phyloP scores from a whole-genome alignment of 2,329 filamentous ascomycete genomes.

The Aspergillus chevalieri region DNA sequence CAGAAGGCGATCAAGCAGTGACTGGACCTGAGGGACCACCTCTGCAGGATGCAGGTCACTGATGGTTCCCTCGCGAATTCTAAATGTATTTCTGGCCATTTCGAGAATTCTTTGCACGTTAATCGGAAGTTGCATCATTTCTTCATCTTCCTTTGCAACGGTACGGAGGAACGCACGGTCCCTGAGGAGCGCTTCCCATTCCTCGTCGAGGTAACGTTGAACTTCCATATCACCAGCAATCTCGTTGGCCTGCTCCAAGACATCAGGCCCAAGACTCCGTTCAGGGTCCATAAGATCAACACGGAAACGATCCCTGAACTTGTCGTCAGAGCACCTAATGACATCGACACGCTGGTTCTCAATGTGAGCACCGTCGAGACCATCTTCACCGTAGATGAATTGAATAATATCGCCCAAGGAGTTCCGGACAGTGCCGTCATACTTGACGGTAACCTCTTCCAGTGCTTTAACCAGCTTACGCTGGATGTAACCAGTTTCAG shows the following conservation, averaged over 20 bases:
- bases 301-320: conserved; percentile 75
- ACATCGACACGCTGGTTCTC: conserved; percentile 88
- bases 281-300: conserved; percentile 76
- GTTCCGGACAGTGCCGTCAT: conserved; percentile 95
- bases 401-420: conserved; percentile 94
- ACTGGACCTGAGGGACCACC: conserved; percentile 72
- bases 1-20: conserved; percentile 68
- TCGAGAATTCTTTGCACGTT: conserved; percentile 89
- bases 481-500: conserved; percentile 98
- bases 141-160: conserved; percentile 70
- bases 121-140: conserved; percentile 83
- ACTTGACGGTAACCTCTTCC: conserved; percentile 95
- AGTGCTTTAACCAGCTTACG: conserved; percentile 96
- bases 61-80: conserved; percentile 74
- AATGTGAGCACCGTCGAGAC: conserved; percentile 85
- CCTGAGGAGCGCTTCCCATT: conserved; percentile 71
- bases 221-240: conserved; percentile 81
- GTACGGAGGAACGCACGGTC: conserved; percentile 70
- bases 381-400: conserved; percentile 96
- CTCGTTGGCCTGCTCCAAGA: conserved; percentile 80
- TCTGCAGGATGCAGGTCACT: conserved; percentile 87
- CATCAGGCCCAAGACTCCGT: conserved; percentile 58
- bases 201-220: conserved; percentile 78
- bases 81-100: conserved; percentile 82
- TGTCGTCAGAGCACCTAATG: conserved; percentile 69